Conservation (phyloP, 73 alveolate species). For the Paramecium bursaria region DNA sequence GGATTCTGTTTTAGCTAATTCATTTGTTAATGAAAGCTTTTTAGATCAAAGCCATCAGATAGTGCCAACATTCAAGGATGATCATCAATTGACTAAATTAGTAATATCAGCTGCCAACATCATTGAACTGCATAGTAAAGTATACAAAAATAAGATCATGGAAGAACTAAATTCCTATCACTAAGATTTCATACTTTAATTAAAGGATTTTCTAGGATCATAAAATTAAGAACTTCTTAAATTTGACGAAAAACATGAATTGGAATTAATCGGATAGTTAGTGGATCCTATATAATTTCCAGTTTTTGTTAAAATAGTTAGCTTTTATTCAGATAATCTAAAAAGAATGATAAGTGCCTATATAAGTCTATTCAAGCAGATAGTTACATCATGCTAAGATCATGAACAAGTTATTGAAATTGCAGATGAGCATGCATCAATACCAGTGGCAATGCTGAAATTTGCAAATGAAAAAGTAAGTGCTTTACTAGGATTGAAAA, state of each 20-base stretch:
- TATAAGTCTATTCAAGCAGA: background rate
- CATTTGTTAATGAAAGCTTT: slow-evolving; percentile 55
- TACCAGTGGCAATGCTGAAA: slow-evolving; percentile 52
- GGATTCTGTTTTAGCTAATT: slow-evolving; percentile 54
- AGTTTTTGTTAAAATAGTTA: slow-evolving; percentile 12
- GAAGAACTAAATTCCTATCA: slow-evolving; percentile 41
- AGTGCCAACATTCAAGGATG: background rate
- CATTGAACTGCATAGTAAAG: slow-evolving; percentile 34
- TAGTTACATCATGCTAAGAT: slow-evolving; percentile 13
- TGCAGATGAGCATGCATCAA: slow-evolving; percentile 26
- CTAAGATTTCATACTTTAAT: slow-evolving; percentile 22
- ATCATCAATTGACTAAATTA: slow-evolving; percentile 8
- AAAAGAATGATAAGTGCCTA: background rate
- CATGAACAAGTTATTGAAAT: slow-evolving; percentile 21
- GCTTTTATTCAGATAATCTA: slow-evolving; percentile 29
- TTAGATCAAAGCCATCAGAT: background rate
- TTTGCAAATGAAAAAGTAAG: slow-evolving; percentile 50
- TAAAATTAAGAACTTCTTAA: background rate
- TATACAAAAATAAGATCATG: slow-evolving; percentile 29
- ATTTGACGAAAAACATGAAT: background rate
- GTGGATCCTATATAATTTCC: slow-evolving; percentile 2
- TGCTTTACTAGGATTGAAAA: background rate
- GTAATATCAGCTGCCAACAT: slow-evolving; percentile 6
- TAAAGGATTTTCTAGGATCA: background rate
- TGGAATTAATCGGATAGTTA: background rate